Percentiles rank a stretch among this genome's conserved stretches.
Evolutionary conservation across 1,284 basidiomycete genomes (phyloP).

Genomic region (Fomitopsis pinicola): DNA sequence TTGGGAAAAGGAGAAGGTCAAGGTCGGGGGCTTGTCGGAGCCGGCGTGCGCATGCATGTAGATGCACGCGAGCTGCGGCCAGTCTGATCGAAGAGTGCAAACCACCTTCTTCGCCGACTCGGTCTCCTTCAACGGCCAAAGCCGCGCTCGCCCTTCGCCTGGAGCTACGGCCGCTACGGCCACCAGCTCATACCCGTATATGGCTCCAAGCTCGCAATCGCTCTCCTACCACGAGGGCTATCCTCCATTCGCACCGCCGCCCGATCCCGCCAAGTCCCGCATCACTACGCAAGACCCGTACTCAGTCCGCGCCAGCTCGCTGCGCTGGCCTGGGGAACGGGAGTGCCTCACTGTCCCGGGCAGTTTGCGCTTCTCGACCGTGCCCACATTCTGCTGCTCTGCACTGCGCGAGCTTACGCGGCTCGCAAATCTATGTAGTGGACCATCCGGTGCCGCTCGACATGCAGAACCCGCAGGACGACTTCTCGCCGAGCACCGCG

Average conservation of each 20-base stretch:
- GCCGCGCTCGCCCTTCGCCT: constrained; percentile 2
- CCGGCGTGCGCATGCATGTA: no score
- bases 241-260: neutral
- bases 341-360: constrained; percentile 13
- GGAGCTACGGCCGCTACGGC: constrained; percentile 10
- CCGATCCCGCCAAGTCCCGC: constrained; percentile 22
- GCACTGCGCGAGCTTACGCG: constrained; percentile 13
- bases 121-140: neutral
- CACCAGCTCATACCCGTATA: neutral
- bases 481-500: constrained; percentile 46
- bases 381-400: constrained; percentile 35
- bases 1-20: constrained; percentile 18
- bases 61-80: no score
- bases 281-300: constrained; percentile 11
- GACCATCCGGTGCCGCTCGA: constrained; percentile 30
- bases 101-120: neutral
- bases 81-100: no score
- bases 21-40: constrained; percentile 18
- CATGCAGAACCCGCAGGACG: constrained; percentile 29
- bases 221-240: constrained; percentile 2
- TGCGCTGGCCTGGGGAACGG: constrained; percentile 13
- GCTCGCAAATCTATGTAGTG: constrained; percentile 11
- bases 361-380: constrained; percentile 50
- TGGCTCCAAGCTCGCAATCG: constrained; percentile 2
- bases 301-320: constrained; percentile 16